phyloP scores from a whole-genome alignment of 805 yeast genomes.

The Starmerella asiatica region DNA sequence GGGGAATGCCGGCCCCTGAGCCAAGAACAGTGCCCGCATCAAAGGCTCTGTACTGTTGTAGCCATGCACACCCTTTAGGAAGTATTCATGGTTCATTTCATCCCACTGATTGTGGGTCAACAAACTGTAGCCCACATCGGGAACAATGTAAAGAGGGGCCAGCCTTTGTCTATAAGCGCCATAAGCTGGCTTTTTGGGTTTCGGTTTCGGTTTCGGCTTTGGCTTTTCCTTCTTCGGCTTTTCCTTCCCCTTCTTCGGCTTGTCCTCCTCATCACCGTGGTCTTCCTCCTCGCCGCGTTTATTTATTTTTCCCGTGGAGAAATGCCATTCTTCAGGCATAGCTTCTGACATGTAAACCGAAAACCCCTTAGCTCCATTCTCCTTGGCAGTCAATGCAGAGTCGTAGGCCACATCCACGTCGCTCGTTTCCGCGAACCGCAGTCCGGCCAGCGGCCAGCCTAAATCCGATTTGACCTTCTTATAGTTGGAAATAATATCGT shows the following conservation, averaged over 20 bases:
- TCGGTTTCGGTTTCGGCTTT: background rate
- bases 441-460: constrained; percentile 79
- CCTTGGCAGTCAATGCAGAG: background rate
- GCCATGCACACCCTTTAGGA: constrained; percentile 74
- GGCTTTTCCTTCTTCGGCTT: background rate
- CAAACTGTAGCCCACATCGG: constrained; percentile 66
- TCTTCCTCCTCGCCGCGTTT: background rate
- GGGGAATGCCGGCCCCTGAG: constrained; percentile 64
- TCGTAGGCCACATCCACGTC: constrained; percentile 25
- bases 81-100: constrained; percentile 35
- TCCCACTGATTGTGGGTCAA: constrained; percentile 48
- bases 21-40: constrained; percentile 75
- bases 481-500: constrained; percentile 47
- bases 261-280: background rate
- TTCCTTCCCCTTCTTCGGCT: background rate
- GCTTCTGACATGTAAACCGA: constrained; percentile 42
- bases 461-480: constrained; percentile 45
- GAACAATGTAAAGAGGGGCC: constrained; percentile 79
- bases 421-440: constrained; percentile 40
- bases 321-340: constrained; percentile 40
- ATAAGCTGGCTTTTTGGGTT: background rate
- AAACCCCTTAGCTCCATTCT: constrained; percentile 9
- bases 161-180: constrained; percentile 43
- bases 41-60: constrained; percentile 62
- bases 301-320: constrained; percentile 20